Evolutionary conservation across 139 green algal species (phyloP).

Genomic region (Limnomonas spitsbergensis): DNA sequence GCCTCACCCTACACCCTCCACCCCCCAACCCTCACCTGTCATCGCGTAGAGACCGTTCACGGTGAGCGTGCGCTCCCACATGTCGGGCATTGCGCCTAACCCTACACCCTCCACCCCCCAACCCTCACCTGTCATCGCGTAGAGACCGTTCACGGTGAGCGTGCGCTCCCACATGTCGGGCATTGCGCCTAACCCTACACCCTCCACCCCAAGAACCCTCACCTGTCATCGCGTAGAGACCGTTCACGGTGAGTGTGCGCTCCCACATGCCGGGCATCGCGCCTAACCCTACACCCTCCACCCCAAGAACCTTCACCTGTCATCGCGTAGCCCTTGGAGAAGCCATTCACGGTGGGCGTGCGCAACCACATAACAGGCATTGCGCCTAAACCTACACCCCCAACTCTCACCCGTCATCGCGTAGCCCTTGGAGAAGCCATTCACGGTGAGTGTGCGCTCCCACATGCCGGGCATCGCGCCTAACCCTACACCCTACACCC

Average conservation of each 20-base stretch:
- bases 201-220: no score
- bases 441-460: constrained; percentile 93
- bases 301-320: no score
- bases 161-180: constrained; percentile 90
- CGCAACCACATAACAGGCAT: no score
- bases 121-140: constrained; percentile 32
- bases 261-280: constrained; percentile 84
- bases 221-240: constrained; percentile 72
- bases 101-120: no score
- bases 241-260: constrained; percentile 95
- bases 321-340: no score
- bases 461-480: constrained; percentile 82
- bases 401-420: constrained; percentile 22
- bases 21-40: constrained; percentile 19
- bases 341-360: no score
- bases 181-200: no score
- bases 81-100: constrained; percentile 74
- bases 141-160: constrained; percentile 97
- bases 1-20: no score
- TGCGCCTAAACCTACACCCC: no score
- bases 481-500: no score
- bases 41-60: constrained; percentile 92
- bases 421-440: constrained; percentile 94
- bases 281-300: no score
- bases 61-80: constrained; percentile 92